These are phyloP conservation scores for Penicillium glabrum DNA, from an alignment of 2,329 filamentous ascomycete genomes.

Conservation along the genomic window DNA sequence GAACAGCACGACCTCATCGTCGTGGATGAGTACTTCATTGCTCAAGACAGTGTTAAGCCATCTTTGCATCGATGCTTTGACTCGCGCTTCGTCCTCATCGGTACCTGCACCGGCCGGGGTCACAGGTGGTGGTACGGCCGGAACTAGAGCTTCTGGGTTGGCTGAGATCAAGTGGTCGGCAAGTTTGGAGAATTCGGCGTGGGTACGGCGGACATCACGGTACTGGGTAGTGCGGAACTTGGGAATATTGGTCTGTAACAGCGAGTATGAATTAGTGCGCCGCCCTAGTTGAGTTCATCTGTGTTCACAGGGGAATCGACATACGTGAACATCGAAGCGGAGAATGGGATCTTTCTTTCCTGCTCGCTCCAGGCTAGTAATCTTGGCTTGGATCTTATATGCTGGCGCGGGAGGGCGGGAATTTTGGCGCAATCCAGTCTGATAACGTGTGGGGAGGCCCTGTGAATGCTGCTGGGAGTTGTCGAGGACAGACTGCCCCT, in stretches of 20 bases:
- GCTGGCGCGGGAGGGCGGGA: constrained; percentile 58
- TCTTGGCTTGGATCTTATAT: constrained; percentile 89
- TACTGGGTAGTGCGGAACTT: constrained; percentile 98
- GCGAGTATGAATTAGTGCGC: constrained; percentile 2
- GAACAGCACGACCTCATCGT: constrained; percentile 96
- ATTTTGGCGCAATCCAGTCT: constrained; percentile 39
- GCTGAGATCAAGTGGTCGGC: constrained; percentile 93
- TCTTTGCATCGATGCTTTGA: constrained; percentile 86
- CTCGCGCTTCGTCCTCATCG: constrained; percentile 87
- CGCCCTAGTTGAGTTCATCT: not conserved
- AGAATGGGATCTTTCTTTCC: constrained; percentile 95
- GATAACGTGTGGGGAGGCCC: constrained; percentile 48
- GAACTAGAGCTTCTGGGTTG: constrained; percentile 94
- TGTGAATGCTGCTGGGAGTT: constrained; percentile 39
- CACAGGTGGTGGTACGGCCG: constrained; percentile 88
- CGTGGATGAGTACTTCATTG: constrained; percentile 88
- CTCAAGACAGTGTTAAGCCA: constrained; percentile 94
- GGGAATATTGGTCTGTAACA: constrained; percentile 85
- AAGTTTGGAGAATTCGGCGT: constrained; percentile 96
- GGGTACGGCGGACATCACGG: constrained; percentile 90
- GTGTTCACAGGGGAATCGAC: constrained; percentile 30
- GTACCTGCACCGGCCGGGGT: constrained; percentile 94
- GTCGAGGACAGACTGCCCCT: constrained; percentile 39
- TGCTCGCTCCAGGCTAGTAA: constrained; percentile 87
- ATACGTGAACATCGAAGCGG: constrained; percentile 93